Evolutionary conservation across 495 filamentous ascomycete species (phyloP).

Genomic region (Talaromyces stipitatus): DNA sequence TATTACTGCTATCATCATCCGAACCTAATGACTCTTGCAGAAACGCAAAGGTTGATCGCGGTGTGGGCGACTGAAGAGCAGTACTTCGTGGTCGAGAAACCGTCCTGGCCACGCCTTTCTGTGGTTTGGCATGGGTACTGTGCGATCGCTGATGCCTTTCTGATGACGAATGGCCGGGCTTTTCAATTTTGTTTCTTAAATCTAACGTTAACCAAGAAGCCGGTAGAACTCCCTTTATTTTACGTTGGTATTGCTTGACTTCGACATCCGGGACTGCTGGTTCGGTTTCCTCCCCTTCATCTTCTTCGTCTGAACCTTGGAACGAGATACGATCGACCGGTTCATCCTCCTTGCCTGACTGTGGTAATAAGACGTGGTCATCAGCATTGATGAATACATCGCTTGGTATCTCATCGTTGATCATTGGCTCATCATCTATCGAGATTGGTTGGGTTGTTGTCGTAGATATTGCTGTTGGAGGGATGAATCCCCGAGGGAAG

Average conservation of each 20-base stretch:
- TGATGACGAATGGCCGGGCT: conserved; percentile 17
- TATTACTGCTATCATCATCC: conserved; percentile 4
- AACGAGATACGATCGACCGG: background rate
- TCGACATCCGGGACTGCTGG: conserved; percentile 16
- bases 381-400: background rate
- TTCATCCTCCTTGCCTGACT: too few relatives aligned
- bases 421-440: conserved; percentile 2
- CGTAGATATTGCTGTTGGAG: conserved; percentile 23
- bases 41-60: background rate
- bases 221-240: conserved; percentile 78
- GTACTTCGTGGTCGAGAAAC: conserved; percentile 19
- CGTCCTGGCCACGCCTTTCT: conserved; percentile 39
- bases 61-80: background rate
- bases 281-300: conserved; percentile 1
- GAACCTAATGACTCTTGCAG: conserved; percentile 11
- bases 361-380: too few relatives aligned
- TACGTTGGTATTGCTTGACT: conserved; percentile 38
- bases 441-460: conserved; percentile 17
- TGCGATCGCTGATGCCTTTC: conserved; percentile 12
- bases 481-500: conserved; percentile 31
- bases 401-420: background rate
- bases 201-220: conserved; percentile 86
- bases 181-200: conserved; percentile 29
- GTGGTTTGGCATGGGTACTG: conserved; percentile 16
- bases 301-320: background rate